Percentiles rank a stretch among this genome's conserved stretches.
Evolutionary conservation across 306 rosid species (phyloP).

Genomic region (Mucuna pruriens): DNA sequence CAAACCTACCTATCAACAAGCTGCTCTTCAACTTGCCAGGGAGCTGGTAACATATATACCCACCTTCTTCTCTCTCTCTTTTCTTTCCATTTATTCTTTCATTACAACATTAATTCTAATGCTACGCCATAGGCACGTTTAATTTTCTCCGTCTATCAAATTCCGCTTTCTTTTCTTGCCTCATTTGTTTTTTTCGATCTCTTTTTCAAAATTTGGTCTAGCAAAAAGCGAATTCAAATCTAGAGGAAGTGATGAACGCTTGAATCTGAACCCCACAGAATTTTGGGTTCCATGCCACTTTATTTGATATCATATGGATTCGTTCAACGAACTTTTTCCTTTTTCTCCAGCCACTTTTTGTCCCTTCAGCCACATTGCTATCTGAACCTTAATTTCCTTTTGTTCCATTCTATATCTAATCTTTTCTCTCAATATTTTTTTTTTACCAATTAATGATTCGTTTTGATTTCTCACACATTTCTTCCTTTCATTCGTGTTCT

Average conservation of each 20-base stretch:
- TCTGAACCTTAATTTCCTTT: background rate
- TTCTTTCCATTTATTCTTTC: background rate
- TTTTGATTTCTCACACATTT: background rate
- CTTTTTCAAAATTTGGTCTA: background rate
- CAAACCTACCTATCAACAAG: slow-evolving; percentile 88
- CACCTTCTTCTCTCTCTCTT: background rate
- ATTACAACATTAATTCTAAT: background rate
- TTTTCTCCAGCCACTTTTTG: background rate
- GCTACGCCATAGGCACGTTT: background rate
- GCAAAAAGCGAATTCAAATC: background rate
- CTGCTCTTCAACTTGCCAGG: slow-evolving; percentile 85
- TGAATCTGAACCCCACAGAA: background rate
- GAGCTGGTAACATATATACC: slow-evolving; percentile 68
- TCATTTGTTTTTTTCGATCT: background rate
- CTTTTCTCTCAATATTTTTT: background rate
- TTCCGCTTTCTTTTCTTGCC: background rate
- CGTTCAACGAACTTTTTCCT: background rate
- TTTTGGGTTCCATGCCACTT: background rate
- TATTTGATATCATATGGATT: background rate
- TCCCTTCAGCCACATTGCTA: slow-evolving; percentile 4
- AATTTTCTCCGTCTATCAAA: background rate
- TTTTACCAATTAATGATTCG: background rate
- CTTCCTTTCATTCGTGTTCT: background rate
- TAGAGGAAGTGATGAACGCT: background rate
- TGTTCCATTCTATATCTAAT: background rate